These are phyloP conservation scores for Diaporthe amygdali DNA, from an alignment of 2,329 filamentous ascomycete species.

Conservation along the genomic window DNA sequence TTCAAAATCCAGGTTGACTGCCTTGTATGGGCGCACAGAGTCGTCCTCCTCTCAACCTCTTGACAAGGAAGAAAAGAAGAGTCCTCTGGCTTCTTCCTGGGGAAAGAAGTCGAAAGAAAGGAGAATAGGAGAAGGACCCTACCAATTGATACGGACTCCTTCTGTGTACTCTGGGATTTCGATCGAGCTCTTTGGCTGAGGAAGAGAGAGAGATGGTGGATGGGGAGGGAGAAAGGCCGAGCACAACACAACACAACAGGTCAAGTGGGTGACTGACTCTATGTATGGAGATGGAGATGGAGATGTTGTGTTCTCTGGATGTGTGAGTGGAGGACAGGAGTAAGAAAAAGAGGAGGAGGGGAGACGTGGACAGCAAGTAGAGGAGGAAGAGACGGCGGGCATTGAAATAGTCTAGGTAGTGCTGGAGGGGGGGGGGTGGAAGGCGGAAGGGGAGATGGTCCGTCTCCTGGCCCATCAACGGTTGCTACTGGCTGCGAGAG, in stretches of 20 bases:
- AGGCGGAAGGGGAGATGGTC: slow-evolving; percentile 20
- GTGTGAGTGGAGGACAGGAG: slow-evolving; percentile 30
- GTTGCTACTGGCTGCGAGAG: slow-evolving; percentile 1
- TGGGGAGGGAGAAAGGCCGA: background rate
- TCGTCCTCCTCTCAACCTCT: slow-evolving; percentile 49
- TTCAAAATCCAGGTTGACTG: slow-evolving; percentile 99
- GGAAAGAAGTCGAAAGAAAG: slow-evolving; percentile 56
- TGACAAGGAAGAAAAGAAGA: slow-evolving; percentile 70
- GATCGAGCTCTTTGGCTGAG: slow-evolving; percentile 33
- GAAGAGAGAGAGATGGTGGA: slow-evolving; percentile 14
- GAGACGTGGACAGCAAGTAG: slow-evolving; percentile 18
- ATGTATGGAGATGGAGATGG: slow-evolving; percentile 31
- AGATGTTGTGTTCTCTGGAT: slow-evolving; percentile 23
- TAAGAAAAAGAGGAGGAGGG: slow-evolving; percentile 20
- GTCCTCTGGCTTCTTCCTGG: slow-evolving; percentile 48
- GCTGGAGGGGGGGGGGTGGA: slow-evolving; percentile 23
- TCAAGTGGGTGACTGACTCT: slow-evolving; percentile 36
- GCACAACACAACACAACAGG: slow-evolving; percentile 25
- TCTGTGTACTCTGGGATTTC: slow-evolving; percentile 37
- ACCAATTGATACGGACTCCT: slow-evolving; percentile 38
- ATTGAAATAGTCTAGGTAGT: slow-evolving; percentile 26
- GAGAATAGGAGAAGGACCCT: slow-evolving; percentile 42
- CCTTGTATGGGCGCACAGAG: slow-evolving; percentile 60
- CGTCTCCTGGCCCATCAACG: slow-evolving; percentile 6
- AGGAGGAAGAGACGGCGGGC: slow-evolving; percentile 27